Percentiles rank a stretch among this genome's conserved stretches.
Evolutionary conservation across 371 early-diverging fungal species (phyloP).

Genomic region (Apophysomyces ossiformis): DNA sequence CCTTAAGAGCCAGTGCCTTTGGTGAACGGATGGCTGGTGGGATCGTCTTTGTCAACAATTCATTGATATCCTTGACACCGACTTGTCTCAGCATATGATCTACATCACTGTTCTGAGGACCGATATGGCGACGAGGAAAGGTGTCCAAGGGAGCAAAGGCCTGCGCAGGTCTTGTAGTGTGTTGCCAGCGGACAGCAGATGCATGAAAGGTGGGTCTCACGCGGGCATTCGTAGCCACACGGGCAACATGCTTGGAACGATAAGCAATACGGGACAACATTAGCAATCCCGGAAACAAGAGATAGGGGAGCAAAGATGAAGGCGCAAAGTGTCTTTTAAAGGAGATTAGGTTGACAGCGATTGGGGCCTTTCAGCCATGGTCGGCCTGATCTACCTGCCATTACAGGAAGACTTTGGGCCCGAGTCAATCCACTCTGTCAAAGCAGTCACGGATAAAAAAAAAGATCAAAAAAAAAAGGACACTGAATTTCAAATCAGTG

Average conservation of each 20-base stretch:
- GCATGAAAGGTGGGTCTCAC: conserved; percentile 14
- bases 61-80: conserved; percentile 79
- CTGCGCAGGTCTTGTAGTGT: conserved; percentile 40
- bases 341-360: conserved; percentile 17
- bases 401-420: conserved; percentile 39
- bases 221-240: conserved; percentile 21
- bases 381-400: conserved; percentile 42
- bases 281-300: conserved; percentile 14
- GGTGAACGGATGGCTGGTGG: conserved; percentile 82
- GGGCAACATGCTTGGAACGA: conserved; percentile 23
- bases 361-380: conserved; percentile 22
- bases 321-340: conserved; percentile 15
- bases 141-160: conserved; percentile 68
- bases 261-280: conserved; percentile 44
- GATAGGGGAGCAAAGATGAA: conserved; percentile 15
- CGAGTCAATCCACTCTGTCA: conserved; percentile 50
- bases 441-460: conserved; percentile 36
- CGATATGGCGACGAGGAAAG: conserved; percentile 90
- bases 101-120: conserved; percentile 76
- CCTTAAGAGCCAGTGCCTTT: conserved; percentile 64
- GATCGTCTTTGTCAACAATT: conserved; percentile 81
- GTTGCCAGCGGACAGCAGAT: conserved; percentile 33
- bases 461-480: conserved; percentile 12
- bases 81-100: conserved; percentile 80
- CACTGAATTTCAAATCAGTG: background rate